Evolutionary conservation across 176 grass and related monocot species (phyloP), one percentile per base, ranked within the genome.

Genomic region (Eleusine indica): DNA sequence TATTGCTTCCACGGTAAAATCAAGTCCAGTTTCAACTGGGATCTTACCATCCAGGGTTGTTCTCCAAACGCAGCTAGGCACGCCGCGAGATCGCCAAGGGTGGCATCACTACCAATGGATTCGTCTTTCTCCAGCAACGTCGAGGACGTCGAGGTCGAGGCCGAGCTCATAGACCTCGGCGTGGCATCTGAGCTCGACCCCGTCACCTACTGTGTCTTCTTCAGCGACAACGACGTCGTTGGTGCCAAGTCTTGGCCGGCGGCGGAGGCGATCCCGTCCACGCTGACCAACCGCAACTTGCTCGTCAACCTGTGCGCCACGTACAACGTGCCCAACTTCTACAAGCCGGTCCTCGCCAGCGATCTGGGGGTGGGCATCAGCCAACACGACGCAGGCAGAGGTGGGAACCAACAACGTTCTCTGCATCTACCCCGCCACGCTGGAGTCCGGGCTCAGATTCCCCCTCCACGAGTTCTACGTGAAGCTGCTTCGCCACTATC

Each of bases 391-490:
- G 51, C 15, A 35, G 32, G 32, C 13, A 15, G 14, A 15, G 51
- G 51, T 1, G 51, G 15, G 14, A 14, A 18, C 3, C 51, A 4
- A 4, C 51, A 4, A 4, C 3, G 51, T 15, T 14, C 4, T 53
- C 9, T 76, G 47, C 28, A 37, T 77, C 7, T 57, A 84, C 49
- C 49, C 17, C 22, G 13, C 42, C 21, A 61, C 71, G 8, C 47
- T 84, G 7, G 46, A 68, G 21, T 72, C 72, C 61, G 72, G 82
- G 5, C 14, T 84, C 19, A 32, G 71, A 32, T 25, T 40, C 71
- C 71, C 82, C 19, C 82, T 66, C 19, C 61, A 68, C 8, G 17
- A 19, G 21, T 75, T 84, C 58, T 66, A 29, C 81, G 12, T 9
- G 58, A 4, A 22, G 73, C 32, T 58, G 14, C 62, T 84, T n/a